Evolutionary conservation across 1,284 basidiomycete species (phyloP).

Genomic region (Trichosporon sp.): DNA sequence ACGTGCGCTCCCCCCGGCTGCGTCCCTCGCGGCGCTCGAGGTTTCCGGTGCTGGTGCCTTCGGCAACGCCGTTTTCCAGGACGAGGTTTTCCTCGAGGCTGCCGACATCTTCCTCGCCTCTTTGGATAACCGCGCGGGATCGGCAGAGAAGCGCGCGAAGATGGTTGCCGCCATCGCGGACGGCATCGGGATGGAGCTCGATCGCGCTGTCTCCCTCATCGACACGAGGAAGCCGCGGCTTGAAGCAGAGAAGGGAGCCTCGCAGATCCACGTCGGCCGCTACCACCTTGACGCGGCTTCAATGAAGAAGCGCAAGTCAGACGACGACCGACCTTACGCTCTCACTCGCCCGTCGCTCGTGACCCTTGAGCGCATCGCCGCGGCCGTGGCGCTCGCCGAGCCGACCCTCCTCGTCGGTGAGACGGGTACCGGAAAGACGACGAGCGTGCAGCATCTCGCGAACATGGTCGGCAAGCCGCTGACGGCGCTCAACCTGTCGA

Average conservation of each 20-base stretch:
- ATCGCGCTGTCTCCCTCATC: conserved; percentile 59
- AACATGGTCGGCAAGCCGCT: conserved; percentile 71
- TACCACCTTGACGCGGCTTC: conserved; percentile 24
- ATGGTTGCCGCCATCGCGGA: conserved; percentile 56
- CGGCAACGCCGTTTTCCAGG: conserved; percentile 72
- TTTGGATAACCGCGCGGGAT: conserved; percentile 55
- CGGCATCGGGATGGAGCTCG: conserved; percentile 63
- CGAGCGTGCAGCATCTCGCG: conserved; percentile 82
- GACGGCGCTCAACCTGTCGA: conserved; percentile 87
- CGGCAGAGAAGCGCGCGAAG: conserved; percentile 30
- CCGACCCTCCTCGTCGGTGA: conserved; percentile 92
- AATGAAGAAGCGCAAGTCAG: conserved; percentile 11
- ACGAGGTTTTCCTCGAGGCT: conserved; percentile 86
- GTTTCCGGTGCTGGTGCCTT: conserved; percentile 54
- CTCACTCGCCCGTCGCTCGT: conserved; percentile 80
- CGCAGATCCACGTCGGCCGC: conserved; percentile 38
- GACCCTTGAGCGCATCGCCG: conserved; percentile 76
- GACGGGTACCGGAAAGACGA: conserved; percentile 98
- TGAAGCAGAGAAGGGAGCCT: conserved; percentile 59
- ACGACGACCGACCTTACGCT: conserved; percentile 64
- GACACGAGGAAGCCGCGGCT: conserved; percentile 64
- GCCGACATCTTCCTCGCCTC: conserved; percentile 86
- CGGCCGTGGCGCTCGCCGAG: conserved; percentile 68
- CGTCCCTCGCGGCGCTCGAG: conserved; percentile 28
- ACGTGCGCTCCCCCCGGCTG: conserved; percentile 55